Percentiles rank a stretch among this genome's conserved stretches.
Evolutionary conservation across 2,329 filamentous ascomycete genomes (phyloP).

Genomic region (Ophiostoma sp.): DNA sequence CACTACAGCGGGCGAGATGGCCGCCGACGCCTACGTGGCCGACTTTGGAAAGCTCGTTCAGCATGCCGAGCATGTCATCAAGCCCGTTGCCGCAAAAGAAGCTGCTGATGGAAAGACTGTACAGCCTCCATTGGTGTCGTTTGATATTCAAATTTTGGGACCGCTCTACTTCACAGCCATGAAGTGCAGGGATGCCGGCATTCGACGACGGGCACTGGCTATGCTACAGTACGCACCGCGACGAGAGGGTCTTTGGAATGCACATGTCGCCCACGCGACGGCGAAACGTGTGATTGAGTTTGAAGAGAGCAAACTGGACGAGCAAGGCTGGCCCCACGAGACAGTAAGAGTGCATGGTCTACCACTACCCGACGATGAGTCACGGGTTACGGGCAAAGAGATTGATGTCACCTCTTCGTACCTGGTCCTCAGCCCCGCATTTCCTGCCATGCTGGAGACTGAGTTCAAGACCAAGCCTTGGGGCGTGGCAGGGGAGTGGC

Average conservation of each 20-base stretch:
- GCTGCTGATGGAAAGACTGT: not conserved
- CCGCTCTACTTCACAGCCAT: conserved; percentile 4
- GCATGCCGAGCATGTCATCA: not conserved
- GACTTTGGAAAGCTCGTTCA: not conserved
- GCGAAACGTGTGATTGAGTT: conserved; percentile 9
- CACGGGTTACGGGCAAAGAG: not conserved
- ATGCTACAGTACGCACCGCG: not conserved
- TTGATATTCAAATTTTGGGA: conserved; percentile 13
- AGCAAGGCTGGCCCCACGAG: not conserved
- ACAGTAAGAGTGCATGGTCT: not conserved
- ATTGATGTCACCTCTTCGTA: not conserved
- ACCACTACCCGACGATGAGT: not conserved
- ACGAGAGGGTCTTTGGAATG: conserved; percentile 11
- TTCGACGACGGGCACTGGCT: not conserved
- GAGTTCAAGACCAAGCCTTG: not conserved
- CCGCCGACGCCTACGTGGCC: not conserved
- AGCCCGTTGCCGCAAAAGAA: not conserved
- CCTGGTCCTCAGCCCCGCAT: not conserved
- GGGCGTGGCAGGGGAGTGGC: not conserved
- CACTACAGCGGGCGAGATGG: not conserved
- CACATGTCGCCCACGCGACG: not conserved
- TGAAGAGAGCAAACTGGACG: not conserved
- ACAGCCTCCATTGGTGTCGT: not conserved
- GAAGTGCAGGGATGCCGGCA: conserved; percentile 15
- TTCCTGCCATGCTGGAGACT: not conserved